Base-by-base conservation (phyloP, 495 filamentous ascomycete genomes). In the Alectoria sarmentosa region DNA sequence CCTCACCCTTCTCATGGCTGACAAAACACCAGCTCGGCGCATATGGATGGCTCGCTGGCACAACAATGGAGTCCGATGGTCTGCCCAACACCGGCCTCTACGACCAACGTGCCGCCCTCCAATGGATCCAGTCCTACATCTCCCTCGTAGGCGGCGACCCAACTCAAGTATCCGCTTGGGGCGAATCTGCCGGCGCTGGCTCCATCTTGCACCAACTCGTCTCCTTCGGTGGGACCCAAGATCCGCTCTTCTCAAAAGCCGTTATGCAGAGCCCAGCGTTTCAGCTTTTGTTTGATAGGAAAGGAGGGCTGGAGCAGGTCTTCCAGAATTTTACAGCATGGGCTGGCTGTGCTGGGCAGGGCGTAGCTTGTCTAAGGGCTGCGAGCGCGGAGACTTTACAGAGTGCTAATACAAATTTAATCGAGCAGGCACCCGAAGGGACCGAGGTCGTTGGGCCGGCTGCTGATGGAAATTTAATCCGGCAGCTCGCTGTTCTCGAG, bases 11-110 rank as follows among this genome's bases (percentile, higher is more conserved):
- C n/a, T 64, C 68, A 60, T 61, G 64, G 13, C 57, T 68, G 30
- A 63, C 75, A 30, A 74, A 66, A 2, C 70, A 32, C 72, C 73
- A 72, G 76, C 77, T 86, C 21, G 81, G 82, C 21, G 75, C 79
- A 4, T 83, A 76, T 44, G 83, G 83, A n/a, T 82, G 78, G 55
- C 77, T 85, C n/a, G 78, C 76, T 57, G 82, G 81, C 8, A 73
- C 75, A 5, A 77, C 79, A 1, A 76, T 84, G 66, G 75, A 82
- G 54, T 65, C 69, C 8, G 70, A 82, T 38, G 78, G 73, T 6
- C 61, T 72, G 19, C 76, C 82, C 4, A 84, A 85, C 52, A 75
- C 75, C 2, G 81, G 80, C 1, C 69, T 84, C 0, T 78, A 75
- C 64, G 82, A 84, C 66, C 80, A 82, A 58, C 66, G 78, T 19